A percentile compares a stretch with the other conserved stretches of the same genome.
Conservation (phyloP, 176 grass and related monocot genomes). For the Poa pratensis region DNA sequence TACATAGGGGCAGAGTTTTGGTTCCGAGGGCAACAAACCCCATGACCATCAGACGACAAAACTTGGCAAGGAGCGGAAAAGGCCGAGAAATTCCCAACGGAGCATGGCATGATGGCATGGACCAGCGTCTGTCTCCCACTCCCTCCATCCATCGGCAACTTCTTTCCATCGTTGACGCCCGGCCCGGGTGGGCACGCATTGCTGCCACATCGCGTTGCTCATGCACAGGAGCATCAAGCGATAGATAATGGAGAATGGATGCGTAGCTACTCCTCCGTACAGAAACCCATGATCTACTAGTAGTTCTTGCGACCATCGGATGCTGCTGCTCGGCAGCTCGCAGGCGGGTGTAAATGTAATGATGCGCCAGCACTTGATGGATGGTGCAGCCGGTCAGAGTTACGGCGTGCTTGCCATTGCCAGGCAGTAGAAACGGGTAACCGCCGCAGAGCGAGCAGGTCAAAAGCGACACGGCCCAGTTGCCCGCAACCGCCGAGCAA, state of each 20-base stretch:
- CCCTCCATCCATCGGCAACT: not conserved
- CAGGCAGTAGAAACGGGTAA: not conserved
- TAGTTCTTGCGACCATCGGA: too few relatives aligned
- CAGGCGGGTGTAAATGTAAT: too few relatives aligned
- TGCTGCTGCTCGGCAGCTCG: too few relatives aligned
- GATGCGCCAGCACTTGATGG: not conserved
- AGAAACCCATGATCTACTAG: too few relatives aligned
- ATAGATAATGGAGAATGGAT: too few relatives aligned
- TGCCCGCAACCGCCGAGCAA: not conserved
- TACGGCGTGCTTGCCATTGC: not conserved
- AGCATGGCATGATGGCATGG: too few relatives aligned
- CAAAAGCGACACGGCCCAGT: not conserved
- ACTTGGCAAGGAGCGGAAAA: not conserved
- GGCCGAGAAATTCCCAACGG: not conserved
- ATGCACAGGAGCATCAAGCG: too few relatives aligned
- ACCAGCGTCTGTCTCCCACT: not conserved
- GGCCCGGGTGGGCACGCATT: not conserved
- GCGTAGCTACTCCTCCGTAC: too few relatives aligned
- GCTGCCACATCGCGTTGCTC: too few relatives aligned
- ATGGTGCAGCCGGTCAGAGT: constrained; percentile 8
- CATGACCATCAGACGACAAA: not conserved
- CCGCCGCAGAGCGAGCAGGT: not conserved
- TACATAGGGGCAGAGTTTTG: too few relatives aligned
- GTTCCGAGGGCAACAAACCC: not conserved
- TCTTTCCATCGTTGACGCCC: not conserved